Conservation (phyloP, 106 monocot genomes). For the Vanilla planifolia region DNA sequence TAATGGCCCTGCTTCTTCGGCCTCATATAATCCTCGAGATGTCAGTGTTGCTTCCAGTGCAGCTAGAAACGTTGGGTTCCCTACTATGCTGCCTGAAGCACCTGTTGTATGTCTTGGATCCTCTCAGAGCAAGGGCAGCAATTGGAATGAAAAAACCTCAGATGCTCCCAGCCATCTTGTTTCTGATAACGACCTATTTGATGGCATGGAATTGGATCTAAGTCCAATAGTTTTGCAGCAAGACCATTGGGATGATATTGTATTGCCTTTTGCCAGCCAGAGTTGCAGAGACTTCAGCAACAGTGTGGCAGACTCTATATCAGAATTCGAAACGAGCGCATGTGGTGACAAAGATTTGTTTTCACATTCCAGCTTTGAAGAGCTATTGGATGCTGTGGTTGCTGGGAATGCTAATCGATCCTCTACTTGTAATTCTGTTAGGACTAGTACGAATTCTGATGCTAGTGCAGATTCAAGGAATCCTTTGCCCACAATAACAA, state of each 20-base stretch:
- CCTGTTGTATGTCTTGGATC: neutral
- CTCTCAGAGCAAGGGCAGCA: neutral
- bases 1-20: neutral
- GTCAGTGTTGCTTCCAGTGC: too few relatives aligned
- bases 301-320: slow-evolving; percentile 14
- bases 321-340: slow-evolving; percentile 18
- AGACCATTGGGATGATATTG: slow-evolving; percentile 41
- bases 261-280: slow-evolving; percentile 10
- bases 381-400: slow-evolving; percentile 30
- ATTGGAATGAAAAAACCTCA: slow-evolving; percentile 8
- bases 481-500: slow-evolving; percentile 13
- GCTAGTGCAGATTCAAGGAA: slow-evolving; percentile 12
- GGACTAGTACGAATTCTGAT: slow-evolving; percentile 2
- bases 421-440: slow-evolving; percentile 17
- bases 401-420: slow-evolving; percentile 17
- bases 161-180: neutral
- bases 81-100: neutral
- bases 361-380: slow-evolving; percentile 34
- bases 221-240: slow-evolving; percentile 10
- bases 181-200: slow-evolving; percentile 38
- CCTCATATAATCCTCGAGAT: too few relatives aligned
- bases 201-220: slow-evolving; percentile 48
- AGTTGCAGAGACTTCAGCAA: slow-evolving; percentile 26
- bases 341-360: slow-evolving; percentile 16
- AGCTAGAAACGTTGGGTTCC: neutral